Base-by-base conservation (phyloP, 192 early-diverging fungal genomes). In the Backusella sp. region DNA sequence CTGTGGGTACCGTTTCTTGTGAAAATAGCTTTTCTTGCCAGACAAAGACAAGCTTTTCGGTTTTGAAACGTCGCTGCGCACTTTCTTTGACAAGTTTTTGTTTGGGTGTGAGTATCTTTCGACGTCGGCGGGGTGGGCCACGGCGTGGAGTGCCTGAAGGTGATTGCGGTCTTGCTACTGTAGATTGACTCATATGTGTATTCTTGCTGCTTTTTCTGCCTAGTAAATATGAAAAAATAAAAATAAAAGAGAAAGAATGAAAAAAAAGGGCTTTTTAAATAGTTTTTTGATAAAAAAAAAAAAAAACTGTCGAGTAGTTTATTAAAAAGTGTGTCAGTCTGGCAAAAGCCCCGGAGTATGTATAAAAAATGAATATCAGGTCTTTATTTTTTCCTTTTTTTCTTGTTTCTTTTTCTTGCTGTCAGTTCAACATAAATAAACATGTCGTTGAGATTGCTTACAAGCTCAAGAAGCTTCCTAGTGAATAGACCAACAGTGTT, bases 21-120 rank as follows among this genome's bases (percentile, higher is more conserved):
- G 82, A 73, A 28, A 79, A 83, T 9, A 83, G 44, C 9, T 70
- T 74, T 34, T 83, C 77, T 49, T 83, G 82, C 82, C 82, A 83
- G 4, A 69, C 34, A 73, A 83, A 79, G 1, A 78, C 76, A 1
- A 67, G 44, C 12, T 80, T 66, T 53, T 83, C 75, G 1, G 72
- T 66, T 30, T 66, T 30, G 17, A 72, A 67, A n/a, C 82, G 74
- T 21, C 74, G 72, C 42, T 83, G 70, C 6, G 76, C 78, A 65
- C 78, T 83, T 23, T 71, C 46, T 12, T 66, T 59, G 14, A 83
- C 73, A 6, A 75, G 37, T 42, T 70, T 78, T 66, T 83, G 77
- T 42, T 79, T 79, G 14, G 46, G 26, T 12, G 80, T 68, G 1
- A 77, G 74, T 6, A 11, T 21, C 35, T 73, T 73, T 36, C 72